These are phyloP conservation scores for Cryphonectria radicalis DNA, from an alignment of 2,329 filamentous ascomycete species.

Conservation along the genomic window DNA sequence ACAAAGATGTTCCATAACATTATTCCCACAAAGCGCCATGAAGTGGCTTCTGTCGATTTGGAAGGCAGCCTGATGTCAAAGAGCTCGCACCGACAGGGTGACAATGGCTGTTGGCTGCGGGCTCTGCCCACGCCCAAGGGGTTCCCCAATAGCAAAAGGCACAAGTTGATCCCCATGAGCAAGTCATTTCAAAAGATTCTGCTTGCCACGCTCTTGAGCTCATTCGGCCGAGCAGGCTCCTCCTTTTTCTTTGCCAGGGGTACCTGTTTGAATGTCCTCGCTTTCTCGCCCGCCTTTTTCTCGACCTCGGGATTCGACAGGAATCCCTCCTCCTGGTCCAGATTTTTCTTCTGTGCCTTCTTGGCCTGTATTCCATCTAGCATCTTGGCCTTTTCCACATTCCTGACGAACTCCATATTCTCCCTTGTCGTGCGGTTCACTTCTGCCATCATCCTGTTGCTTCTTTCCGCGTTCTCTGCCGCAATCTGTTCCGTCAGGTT, in stretches of 20 bases:
- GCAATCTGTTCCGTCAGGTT: slow-evolving; percentile 77
- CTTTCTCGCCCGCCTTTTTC: slow-evolving; percentile 37
- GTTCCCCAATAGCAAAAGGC: background rate
- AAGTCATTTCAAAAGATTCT: slow-evolving; percentile 60
- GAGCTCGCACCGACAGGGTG: background rate
- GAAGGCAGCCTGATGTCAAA: background rate
- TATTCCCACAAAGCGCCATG: slow-evolving; percentile 7
- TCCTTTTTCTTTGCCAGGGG: slow-evolving; percentile 56
- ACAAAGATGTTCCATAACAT: background rate
- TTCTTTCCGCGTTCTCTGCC: slow-evolving; percentile 78
- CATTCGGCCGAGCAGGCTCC: slow-evolving; percentile 53
- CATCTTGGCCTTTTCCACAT: slow-evolving; percentile 81
- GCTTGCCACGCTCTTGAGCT: slow-evolving; percentile 64
- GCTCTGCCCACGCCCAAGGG: background rate
- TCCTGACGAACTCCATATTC: slow-evolving; percentile 80
- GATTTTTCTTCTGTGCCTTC: slow-evolving; percentile 50
- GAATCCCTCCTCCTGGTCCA: slow-evolving; percentile 41
- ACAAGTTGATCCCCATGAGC: background rate
- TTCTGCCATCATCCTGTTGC: slow-evolving; percentile 76
- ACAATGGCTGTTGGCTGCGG: background rate
- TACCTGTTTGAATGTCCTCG: slow-evolving; percentile 70
- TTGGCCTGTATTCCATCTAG: slow-evolving; percentile 72
- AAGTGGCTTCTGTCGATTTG: background rate
- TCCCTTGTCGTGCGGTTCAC: slow-evolving; percentile 76
- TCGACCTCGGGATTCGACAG: slow-evolving; percentile 9